Evolutionary conservation across 306 rosid species (phyloP).

Genomic region (Rubus parviflorus): DNA sequence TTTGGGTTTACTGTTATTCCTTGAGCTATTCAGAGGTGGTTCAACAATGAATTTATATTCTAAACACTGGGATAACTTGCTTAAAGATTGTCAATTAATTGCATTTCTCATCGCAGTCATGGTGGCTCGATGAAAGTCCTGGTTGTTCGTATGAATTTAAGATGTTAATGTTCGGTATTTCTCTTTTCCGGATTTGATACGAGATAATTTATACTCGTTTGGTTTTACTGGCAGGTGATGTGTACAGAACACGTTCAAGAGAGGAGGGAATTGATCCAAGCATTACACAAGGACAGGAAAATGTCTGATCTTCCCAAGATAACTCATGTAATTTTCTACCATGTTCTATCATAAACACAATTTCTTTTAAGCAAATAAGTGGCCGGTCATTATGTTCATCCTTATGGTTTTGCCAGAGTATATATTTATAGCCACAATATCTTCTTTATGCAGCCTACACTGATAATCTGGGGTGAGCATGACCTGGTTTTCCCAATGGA

Average conservation of each 20-base stretch:
- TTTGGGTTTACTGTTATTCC: too few relatives aligned
- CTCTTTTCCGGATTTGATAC: neutral
- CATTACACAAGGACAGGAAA: constrained; percentile 62
- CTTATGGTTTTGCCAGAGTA: constrained; percentile 2
- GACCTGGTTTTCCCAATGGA: constrained; percentile 82
- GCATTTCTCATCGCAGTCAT: neutral
- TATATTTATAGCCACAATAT: constrained; percentile 12
- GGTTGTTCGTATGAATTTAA: neutral
- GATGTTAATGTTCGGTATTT: neutral
- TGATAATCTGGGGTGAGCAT: constrained; percentile 85
- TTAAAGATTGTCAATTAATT: neutral
- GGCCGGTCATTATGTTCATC: neutral
- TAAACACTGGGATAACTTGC: too few relatives aligned
- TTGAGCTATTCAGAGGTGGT: neutral
- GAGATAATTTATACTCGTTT: neutral
- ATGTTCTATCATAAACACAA: too few relatives aligned
- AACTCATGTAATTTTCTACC: constrained; percentile 46
- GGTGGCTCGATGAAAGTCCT: neutral
- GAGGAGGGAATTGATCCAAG: constrained; percentile 63
- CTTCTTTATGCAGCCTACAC: constrained; percentile 61
- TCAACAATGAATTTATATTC: too few relatives aligned
- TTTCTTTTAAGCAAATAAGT: too few relatives aligned
- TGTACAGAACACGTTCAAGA: constrained; percentile 58
- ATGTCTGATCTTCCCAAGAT: constrained; percentile 78
- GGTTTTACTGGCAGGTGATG: constrained; percentile 61